Evolutionary conservation across 129 eudicot species (phyloP).

Genomic region (Tagetes erecta): DNA sequence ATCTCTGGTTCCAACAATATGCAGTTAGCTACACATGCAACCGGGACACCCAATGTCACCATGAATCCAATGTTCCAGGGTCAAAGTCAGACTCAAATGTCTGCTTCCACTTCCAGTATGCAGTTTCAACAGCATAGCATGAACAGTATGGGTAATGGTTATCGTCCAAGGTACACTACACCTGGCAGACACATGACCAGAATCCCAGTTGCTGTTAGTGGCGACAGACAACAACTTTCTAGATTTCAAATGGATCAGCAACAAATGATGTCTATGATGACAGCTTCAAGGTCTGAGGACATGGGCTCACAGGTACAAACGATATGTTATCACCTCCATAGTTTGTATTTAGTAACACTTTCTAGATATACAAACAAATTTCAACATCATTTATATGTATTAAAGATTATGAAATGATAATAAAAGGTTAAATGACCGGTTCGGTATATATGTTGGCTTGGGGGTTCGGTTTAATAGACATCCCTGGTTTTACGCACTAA

Average conservation of each 20-base stretch:
- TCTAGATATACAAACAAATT: not conserved
- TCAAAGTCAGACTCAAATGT: slow-evolving; percentile 36
- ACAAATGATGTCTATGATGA: slow-evolving; percentile 31
- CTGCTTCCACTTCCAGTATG: slow-evolving; percentile 29
- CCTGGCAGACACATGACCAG: slow-evolving; percentile 32
- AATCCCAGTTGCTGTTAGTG: slow-evolving; percentile 46
- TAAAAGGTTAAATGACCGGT: too few relatives aligned
- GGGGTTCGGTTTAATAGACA: too few relatives aligned
- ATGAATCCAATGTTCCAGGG: slow-evolving; percentile 32
- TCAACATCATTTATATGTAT: too few relatives aligned
- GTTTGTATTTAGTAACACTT: not conserved
- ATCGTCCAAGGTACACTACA: slow-evolving; percentile 46
- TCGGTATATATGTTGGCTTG: too few relatives aligned
- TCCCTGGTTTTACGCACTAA: too few relatives aligned
- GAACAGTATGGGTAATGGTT: slow-evolving; percentile 33
- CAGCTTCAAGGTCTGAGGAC: slow-evolving; percentile 37
- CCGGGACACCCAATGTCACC: slow-evolving; percentile 17
- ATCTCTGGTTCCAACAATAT: slow-evolving; percentile 38
- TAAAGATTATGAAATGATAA: too few relatives aligned
- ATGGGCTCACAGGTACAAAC: slow-evolving; percentile 44
- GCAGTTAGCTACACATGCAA: slow-evolving; percentile 33
- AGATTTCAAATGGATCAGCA: slow-evolving; percentile 26
- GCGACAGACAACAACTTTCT: slow-evolving; percentile 35
- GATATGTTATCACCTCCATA: not conserved
- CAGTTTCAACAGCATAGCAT: slow-evolving; percentile 46